Conservation (phyloP, 139 green algal genomes). For the Micromonas commoda region DNA sequence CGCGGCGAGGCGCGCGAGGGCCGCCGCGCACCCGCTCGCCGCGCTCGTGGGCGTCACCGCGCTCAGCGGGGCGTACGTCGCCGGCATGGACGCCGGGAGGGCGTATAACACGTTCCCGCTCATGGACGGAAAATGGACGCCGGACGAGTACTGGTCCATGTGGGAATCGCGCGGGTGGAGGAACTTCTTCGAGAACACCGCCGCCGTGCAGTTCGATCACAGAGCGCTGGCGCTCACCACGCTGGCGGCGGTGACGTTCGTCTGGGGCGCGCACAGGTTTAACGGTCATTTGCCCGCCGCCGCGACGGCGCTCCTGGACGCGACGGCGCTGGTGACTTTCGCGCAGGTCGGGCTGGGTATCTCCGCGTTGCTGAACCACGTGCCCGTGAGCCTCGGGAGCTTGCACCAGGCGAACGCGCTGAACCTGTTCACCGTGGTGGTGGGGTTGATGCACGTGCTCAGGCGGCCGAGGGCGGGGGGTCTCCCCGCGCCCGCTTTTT, state of each 20-base stretch:
- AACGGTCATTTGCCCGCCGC: not conserved
- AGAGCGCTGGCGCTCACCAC: slow-evolving; percentile 68
- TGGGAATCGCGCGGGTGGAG: slow-evolving; percentile 36
- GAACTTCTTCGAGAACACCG: slow-evolving; percentile 95
- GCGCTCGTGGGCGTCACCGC: slow-evolving; percentile 84
- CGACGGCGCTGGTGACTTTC: not conserved
- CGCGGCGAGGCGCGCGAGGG: slow-evolving; percentile 30
- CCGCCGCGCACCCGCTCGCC: slow-evolving; percentile 54
- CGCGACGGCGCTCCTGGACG: not conserved
- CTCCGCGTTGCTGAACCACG: slow-evolving; percentile 42
- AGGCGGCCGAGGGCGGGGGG: no score
- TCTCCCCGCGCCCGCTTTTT: no score
- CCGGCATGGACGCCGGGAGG: slow-evolving; percentile 70
- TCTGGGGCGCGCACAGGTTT: slow-evolving; percentile 47
- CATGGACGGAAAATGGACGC: slow-evolving; percentile 83
- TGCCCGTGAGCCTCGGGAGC: slow-evolving; percentile 71
- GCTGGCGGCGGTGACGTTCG: slow-evolving; percentile 43
- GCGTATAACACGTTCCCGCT: slow-evolving; percentile 96
- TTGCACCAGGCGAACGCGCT: slow-evolving; percentile 82
- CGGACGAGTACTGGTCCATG: slow-evolving; percentile 76
- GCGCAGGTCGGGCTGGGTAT: slow-evolving; percentile 45
- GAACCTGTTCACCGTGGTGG: slow-evolving; percentile 74
- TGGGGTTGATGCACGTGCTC: slow-evolving; percentile 73
- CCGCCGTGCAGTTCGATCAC: slow-evolving; percentile 61
- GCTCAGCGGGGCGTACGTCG: slow-evolving; percentile 61